Evolutionary conservation across 1,284 basidiomycete species (phyloP).

Genomic region (Gastroboletus turbinatus): DNA sequence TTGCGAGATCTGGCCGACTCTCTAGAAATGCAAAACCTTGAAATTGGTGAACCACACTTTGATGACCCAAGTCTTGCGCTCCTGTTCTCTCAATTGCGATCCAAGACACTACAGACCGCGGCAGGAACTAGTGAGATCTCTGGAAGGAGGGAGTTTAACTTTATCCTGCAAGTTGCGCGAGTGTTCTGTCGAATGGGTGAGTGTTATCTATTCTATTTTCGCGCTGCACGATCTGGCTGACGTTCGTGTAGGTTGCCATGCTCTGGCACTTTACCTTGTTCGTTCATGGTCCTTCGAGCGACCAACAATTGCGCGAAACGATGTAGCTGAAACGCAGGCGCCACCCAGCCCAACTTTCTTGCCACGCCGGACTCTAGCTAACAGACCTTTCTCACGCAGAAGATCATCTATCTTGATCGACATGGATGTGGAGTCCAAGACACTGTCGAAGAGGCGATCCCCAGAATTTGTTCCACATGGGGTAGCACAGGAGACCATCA

Average conservation of each 20-base stretch:
- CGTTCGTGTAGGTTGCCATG: slow-evolving; percentile 77
- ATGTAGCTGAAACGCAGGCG: background rate
- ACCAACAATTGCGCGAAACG: slow-evolving; percentile 43
- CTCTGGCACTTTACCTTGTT: slow-evolving; percentile 82
- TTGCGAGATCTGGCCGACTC: slow-evolving; percentile 65
- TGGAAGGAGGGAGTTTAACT: slow-evolving; percentile 85
- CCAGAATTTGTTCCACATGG: slow-evolving; percentile 35
- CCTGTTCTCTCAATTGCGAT: slow-evolving; percentile 86
- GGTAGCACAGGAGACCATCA: slow-evolving; percentile 35
- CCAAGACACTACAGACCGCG: slow-evolving; percentile 87
- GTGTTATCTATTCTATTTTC: slow-evolving; percentile 25
- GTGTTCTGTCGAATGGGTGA: slow-evolving; percentile 92
- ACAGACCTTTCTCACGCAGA: slow-evolving; percentile 54
- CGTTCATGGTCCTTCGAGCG: slow-evolving; percentile 89
- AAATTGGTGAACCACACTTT: slow-evolving; percentile 84
- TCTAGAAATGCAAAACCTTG: slow-evolving; percentile 51
- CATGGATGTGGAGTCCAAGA: slow-evolving; percentile 73
- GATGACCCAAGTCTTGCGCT: slow-evolving; percentile 91
- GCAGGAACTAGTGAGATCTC: slow-evolving; percentile 90
- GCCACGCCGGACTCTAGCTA: slow-evolving; percentile 50
- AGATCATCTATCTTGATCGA: slow-evolving; percentile 81
- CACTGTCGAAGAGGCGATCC: slow-evolving; percentile 57
- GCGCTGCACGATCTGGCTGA: slow-evolving; percentile 4
- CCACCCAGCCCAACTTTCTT: slow-evolving; percentile 45
- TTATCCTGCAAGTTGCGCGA: slow-evolving; percentile 88